Percentiles rank a stretch among this genome's conserved stretches.
Conservation (phyloP, 2,329 filamentous ascomycete species). For the Phyllosticta paracitricarpa region DNA sequence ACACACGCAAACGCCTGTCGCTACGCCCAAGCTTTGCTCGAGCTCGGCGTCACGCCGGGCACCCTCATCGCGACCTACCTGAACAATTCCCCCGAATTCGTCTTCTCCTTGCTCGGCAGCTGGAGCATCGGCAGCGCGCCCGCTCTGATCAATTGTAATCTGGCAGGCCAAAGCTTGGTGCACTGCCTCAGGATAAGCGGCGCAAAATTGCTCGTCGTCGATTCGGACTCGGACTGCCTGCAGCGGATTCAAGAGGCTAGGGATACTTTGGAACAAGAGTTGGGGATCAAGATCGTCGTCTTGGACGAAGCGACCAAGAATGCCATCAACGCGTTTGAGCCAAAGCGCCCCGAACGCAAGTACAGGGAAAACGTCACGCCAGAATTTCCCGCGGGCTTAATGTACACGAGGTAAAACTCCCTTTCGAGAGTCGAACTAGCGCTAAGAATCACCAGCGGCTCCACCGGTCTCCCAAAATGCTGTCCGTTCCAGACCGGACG, state of each 20-base stretch:
- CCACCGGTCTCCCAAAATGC: slow-evolving; percentile 67
- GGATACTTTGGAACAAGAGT: slow-evolving; percentile 39
- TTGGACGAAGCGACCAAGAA: slow-evolving; percentile 38
- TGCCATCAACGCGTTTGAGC: slow-evolving; percentile 38
- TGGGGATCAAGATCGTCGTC: slow-evolving; percentile 49
- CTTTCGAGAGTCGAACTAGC: neutral
- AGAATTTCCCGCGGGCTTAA: slow-evolving; percentile 46
- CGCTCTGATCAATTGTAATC: slow-evolving; percentile 62
- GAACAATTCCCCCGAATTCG: slow-evolving; percentile 57
- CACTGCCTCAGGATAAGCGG: slow-evolving; percentile 54
- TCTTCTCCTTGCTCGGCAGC: slow-evolving; percentile 47
- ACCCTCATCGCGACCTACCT: slow-evolving; percentile 58
- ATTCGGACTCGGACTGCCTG: slow-evolving; percentile 35
- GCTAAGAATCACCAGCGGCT: slow-evolving; percentile 40
- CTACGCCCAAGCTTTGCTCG: slow-evolving; percentile 28
- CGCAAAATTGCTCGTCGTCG: slow-evolving; percentile 48
- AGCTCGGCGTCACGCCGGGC: slow-evolving; percentile 43
- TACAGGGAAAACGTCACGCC: slow-evolving; percentile 31
- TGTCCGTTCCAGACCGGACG: slow-evolving; percentile 4
- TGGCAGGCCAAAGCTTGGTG: slow-evolving; percentile 52
- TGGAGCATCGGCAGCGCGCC: slow-evolving; percentile 58
- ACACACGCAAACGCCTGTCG: slow-evolving; percentile 27
- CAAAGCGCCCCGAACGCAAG: slow-evolving; percentile 16
- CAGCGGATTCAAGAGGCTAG: slow-evolving; percentile 38
- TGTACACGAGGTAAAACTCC: slow-evolving; percentile 41